Percentiles rank a stretch among this genome's conserved stretches.
phyloP scores from a whole-genome alignment of 2,329 filamentous ascomycete species.

The Exophiala bonariae region DNA sequence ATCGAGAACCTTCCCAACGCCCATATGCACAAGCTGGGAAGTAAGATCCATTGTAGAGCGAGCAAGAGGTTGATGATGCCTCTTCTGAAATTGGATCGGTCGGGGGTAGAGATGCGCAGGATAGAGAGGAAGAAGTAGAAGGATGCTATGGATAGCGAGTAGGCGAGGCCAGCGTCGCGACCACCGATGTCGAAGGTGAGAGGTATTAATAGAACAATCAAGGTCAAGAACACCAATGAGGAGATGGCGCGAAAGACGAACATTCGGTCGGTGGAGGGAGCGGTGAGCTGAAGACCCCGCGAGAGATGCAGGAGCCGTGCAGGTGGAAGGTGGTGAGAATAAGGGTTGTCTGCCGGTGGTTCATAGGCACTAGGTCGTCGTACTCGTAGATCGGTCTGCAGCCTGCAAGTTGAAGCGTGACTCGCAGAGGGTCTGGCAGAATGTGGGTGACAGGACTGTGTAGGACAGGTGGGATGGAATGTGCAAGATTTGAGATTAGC shows the following conservation, averaged over 20 bases:
- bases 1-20: slow-evolving; percentile 92
- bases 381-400: slow-evolving; percentile 4
- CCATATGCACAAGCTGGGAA: slow-evolving; percentile 89
- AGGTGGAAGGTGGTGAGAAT: slow-evolving; percentile 2
- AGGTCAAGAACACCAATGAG: slow-evolving; percentile 81
- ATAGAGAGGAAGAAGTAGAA: slow-evolving; percentile 90
- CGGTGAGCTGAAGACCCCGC: slow-evolving; percentile 34
- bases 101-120: slow-evolving; percentile 78
- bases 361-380: slow-evolving; percentile 10
- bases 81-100: slow-evolving; percentile 72
- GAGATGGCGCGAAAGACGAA: slow-evolving; percentile 79
- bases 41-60: slow-evolving; percentile 79
- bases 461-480: slow-evolving; percentile 5
- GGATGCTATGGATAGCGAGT: slow-evolving; percentile 81
- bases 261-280: slow-evolving; percentile 57
- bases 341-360: not conserved
- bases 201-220: slow-evolving; percentile 92
- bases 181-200: slow-evolving; percentile 98
- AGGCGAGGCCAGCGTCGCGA: slow-evolving; percentile 88
- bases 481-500: slow-evolving; percentile 8
- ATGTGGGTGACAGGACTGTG: too few relatives aligned
- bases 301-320: slow-evolving; percentile 34
- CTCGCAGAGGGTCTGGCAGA: too few relatives aligned
- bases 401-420: too few relatives aligned
- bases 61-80: slow-evolving; percentile 68